Percentiles rank a stretch among this genome's conserved stretches.
phyloP scores from a whole-genome alignment of 2,329 filamentous ascomycete species.

The Metarhizium album region DNA sequence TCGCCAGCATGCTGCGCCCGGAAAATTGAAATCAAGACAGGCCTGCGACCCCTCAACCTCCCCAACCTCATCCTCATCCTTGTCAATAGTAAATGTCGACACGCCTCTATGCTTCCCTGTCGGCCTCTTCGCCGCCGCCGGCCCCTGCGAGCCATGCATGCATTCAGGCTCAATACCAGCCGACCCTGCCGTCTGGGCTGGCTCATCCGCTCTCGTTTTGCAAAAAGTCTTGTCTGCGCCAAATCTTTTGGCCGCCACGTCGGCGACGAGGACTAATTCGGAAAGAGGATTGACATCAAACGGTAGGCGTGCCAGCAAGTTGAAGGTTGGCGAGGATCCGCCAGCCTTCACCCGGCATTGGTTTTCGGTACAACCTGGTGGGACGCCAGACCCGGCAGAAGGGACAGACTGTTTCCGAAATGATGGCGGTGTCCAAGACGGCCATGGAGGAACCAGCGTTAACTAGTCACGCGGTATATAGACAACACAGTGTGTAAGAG shows the following conservation, averaged over 20 bases:
- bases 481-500: too few relatives aligned
- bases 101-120: constrained; percentile 51
- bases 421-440: constrained; percentile 64
- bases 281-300: constrained; percentile 46
- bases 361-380: constrained; percentile 54
- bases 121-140: constrained; percentile 45
- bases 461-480: background rate
- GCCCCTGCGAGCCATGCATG: constrained; percentile 42
- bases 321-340: constrained; percentile 55
- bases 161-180: constrained; percentile 42
- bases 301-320: constrained; percentile 73
- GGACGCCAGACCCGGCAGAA: constrained; percentile 65
- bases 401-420: constrained; percentile 75
- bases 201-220: constrained; percentile 47
- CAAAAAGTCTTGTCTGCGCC: constrained; percentile 48
- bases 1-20: constrained; percentile 43
- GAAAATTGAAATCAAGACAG: constrained; percentile 52
- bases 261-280: constrained; percentile 31
- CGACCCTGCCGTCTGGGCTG: constrained; percentile 44
- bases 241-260: constrained; percentile 52
- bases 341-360: constrained; percentile 51
- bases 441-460: constrained; percentile 42
- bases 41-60: constrained; percentile 71
- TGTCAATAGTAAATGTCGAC: constrained; percentile 61
- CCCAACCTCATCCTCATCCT: too few relatives aligned